These are phyloP conservation scores for Cunninghamia lanceolata DNA, from an alignment of 75 land plant genomes.

Conservation along the genomic window DNA sequence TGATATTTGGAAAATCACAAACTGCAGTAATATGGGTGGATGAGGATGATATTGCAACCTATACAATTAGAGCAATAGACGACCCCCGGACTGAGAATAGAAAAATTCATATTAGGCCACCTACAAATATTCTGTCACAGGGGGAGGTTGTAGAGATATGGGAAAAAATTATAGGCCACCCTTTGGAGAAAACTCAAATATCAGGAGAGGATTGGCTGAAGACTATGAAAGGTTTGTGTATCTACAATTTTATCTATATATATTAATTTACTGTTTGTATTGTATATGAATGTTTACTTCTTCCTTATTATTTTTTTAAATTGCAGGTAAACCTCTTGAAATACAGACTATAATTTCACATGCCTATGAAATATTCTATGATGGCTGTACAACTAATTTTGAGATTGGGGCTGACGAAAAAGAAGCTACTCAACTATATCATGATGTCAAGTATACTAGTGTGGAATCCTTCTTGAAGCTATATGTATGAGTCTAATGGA, in stretches of 20 bases:
- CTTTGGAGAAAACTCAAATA: conserved; percentile 23
- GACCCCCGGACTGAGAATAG: conserved; percentile 52
- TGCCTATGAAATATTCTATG: conserved; percentile 18
- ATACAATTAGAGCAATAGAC: conserved; percentile 37
- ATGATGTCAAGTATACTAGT: conserved; percentile 32
- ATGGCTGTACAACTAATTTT: conserved; percentile 24
- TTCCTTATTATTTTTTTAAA: too few relatives aligned
- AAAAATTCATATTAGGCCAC: conserved; percentile 40
- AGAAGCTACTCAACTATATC: conserved; percentile 36
- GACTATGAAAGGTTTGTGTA: conserved; percentile 26
- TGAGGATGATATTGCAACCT: conserved; percentile 58
- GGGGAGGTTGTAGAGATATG: conserved; percentile 44
- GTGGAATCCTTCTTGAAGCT: conserved; percentile 28
- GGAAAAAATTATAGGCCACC: conserved; percentile 35
- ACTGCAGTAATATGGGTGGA: conserved; percentile 37
- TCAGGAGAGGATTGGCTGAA: conserved; percentile 27
- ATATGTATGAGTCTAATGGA: conserved; percentile 17
- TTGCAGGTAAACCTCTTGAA: conserved; percentile 17
- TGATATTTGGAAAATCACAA: neutral
- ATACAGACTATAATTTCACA: conserved; percentile 11
- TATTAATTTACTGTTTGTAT: neutral
- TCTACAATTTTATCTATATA: neutral
- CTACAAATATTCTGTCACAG: conserved; percentile 41
- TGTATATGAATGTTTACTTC: neutral
- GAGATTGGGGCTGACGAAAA: conserved; percentile 26